Evolutionary conservation across 2,329 filamentous ascomycete genomes (phyloP).

Genomic region (Polychaeton citri): DNA sequence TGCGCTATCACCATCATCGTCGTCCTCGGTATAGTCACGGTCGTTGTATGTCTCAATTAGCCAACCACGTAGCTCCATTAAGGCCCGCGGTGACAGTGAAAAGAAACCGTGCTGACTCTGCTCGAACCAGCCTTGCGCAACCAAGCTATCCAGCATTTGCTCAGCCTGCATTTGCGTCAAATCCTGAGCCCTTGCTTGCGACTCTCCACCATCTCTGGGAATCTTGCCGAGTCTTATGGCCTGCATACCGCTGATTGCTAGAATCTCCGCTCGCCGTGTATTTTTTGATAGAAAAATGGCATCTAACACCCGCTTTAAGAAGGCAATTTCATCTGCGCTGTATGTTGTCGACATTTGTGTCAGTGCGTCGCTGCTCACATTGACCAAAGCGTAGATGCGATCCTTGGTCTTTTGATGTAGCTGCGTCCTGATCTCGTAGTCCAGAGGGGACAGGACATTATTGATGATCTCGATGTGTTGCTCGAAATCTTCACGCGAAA

Average conservation of each 20-base stretch:
- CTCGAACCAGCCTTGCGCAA: conserved; percentile 76
- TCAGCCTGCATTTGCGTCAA: conserved; percentile 54
- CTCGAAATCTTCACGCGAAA: conserved; percentile 55
- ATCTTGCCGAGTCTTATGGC: conserved; percentile 53
- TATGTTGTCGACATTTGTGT: conserved; percentile 79
- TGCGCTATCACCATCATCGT: conserved; percentile 27
- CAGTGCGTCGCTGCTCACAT: conserved; percentile 70
- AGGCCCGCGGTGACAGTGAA: conserved; percentile 57
- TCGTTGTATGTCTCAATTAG: conserved; percentile 86
- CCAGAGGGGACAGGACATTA: conserved; percentile 60
- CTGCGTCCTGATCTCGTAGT: conserved; percentile 72
- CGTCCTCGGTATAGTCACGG: conserved; percentile 39
- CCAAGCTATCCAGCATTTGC: conserved; percentile 51
- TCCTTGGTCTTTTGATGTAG: conserved; percentile 50
- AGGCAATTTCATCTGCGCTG: conserved; percentile 72
- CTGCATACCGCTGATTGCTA: conserved; percentile 70
- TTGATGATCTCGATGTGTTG: conserved; percentile 60
- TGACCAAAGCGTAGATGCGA: conserved; percentile 72
- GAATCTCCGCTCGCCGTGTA: conserved; percentile 61
- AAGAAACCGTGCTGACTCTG: conserved; percentile 60
- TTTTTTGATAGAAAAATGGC: conserved; percentile 88
- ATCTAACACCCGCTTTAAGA: conserved; percentile 76
- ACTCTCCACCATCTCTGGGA: conserved; percentile 16
- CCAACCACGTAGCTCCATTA: conserved; percentile 78
- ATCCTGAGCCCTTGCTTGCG: conserved; percentile 8